Conservation (phyloP, 2,329 filamentous ascomycete genomes). For the Pyrenophora teres region DNA sequence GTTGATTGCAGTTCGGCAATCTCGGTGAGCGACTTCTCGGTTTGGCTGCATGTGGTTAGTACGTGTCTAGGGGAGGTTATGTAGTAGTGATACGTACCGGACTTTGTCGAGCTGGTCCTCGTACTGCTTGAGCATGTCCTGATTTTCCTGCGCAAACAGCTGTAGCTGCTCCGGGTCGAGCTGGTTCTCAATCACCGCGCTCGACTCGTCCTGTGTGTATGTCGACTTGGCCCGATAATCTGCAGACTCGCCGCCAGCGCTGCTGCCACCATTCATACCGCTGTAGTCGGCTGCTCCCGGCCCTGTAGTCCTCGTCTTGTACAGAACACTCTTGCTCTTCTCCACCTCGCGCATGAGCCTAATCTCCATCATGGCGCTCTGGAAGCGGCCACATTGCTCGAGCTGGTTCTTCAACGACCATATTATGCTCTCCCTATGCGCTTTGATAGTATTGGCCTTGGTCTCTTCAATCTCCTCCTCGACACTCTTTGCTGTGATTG, state of each 20-base stretch:
- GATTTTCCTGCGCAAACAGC: constrained; percentile 91
- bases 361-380: constrained; percentile 92
- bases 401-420: constrained; percentile 79
- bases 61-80: too few relatives aligned
- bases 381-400: constrained; percentile 75
- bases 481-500: constrained; percentile 57
- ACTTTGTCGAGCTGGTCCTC: constrained; percentile 95
- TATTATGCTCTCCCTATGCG: constrained; percentile 80
- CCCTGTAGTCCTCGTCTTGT: constrained; percentile 62
- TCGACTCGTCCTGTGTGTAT: constrained; percentile 29
- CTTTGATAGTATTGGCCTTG: constrained; percentile 66
- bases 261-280: constrained; percentile 22
- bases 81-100: constrained; percentile 63
- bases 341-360: constrained; percentile 83
- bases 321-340: constrained; percentile 83
- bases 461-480: constrained; percentile 78
- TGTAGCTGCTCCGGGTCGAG: constrained; percentile 86
- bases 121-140: constrained; percentile 90
- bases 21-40: constrained; percentile 87
- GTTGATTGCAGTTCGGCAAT: constrained; percentile 91
- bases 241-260: constrained; percentile 3
- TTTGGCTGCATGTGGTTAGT: constrained; percentile 62
- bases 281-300: constrained; percentile 28
- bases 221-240: constrained; percentile 36
- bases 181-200: constrained; percentile 56